Evolutionary conservation across 805 yeast species (phyloP).

Genomic region (Zygosaccharomyces siamensis): DNA sequence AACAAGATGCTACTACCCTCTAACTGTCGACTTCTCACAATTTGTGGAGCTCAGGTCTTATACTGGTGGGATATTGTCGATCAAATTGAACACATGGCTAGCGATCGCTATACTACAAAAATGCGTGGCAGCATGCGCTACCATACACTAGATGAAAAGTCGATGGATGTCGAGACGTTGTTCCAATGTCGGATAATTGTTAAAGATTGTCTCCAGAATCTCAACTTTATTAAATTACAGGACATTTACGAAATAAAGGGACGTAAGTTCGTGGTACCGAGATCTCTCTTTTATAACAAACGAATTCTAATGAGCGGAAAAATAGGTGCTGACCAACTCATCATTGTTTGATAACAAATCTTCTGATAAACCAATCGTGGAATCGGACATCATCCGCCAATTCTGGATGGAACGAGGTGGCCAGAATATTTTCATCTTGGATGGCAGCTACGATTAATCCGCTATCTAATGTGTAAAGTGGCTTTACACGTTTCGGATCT

Average conservation of each 20-base stretch:
- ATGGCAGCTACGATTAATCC: slow-evolving; percentile 63
- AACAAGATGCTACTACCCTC: slow-evolving; percentile 25
- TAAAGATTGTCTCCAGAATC: slow-evolving; percentile 7
- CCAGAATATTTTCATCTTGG: slow-evolving; percentile 55
- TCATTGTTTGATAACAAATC: slow-evolving; percentile 42
- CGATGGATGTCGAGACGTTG: slow-evolving; percentile 6
- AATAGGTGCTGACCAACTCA: slow-evolving; percentile 7
- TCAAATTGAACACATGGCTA: slow-evolving; percentile 2
- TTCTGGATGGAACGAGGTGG: slow-evolving; percentile 82
- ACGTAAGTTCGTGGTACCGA: slow-evolving; percentile 17
- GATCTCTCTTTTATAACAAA: slow-evolving; percentile 16
- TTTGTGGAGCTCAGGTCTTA: slow-evolving; percentile 13
- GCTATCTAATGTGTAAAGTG: slow-evolving; percentile 38
- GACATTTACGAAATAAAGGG: slow-evolving; percentile 9
- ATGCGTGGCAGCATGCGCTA: neutral
- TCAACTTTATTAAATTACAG: slow-evolving; percentile 17
- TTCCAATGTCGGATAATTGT: slow-evolving; percentile 7
- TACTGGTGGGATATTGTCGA: slow-evolving; percentile 29
- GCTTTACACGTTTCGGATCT: slow-evolving; percentile 33
- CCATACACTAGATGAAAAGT: slow-evolving; percentile 3
- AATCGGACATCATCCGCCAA: slow-evolving; percentile 52
- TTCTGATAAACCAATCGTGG: slow-evolving; percentile 66
- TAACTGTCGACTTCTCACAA: slow-evolving; percentile 17
- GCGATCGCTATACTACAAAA: slow-evolving; percentile 1
- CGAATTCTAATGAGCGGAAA: slow-evolving; percentile 10